A percentile compares a stretch with the other conserved stretches of the same genome.
phyloP scores from a whole-genome alignment of 2,329 filamentous ascomycete species.

The Scytalidium lignicola region DNA sequence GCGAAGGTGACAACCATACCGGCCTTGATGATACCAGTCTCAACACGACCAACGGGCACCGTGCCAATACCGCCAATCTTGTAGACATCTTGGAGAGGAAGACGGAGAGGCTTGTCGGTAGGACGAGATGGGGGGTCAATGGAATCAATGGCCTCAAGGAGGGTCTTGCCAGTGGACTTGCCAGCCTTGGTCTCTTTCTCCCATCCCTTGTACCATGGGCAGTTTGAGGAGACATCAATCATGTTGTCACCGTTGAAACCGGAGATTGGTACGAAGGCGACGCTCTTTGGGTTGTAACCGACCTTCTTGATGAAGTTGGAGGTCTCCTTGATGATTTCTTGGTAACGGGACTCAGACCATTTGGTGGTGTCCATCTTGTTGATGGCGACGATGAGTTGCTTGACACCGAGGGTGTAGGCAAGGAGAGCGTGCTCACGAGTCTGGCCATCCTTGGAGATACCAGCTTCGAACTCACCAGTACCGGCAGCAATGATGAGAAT shows the following conservation, averaged over 20 bases:
- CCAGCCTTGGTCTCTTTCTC: conserved; percentile 93
- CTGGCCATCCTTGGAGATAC: conserved; percentile 99
- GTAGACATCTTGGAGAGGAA: conserved; percentile 99
- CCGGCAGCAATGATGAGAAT: conserved; percentile 99
- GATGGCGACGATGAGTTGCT: conserved; percentile 99
- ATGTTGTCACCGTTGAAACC: conserved; percentile 99
- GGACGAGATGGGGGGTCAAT: conserved; percentile 92
- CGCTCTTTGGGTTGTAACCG: conserved; percentile 99
- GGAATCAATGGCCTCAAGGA: conserved; percentile 96
- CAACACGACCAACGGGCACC: conserved; percentile 99
- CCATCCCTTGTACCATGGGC: conserved; percentile 99
- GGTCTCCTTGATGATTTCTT: conserved; percentile 99
- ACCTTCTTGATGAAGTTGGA: conserved; percentile 99
- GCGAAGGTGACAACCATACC: conserved; percentile 97
- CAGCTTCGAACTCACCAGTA: conserved; percentile 99
- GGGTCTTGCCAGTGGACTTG: conserved; percentile 91
- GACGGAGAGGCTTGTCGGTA: conserved; percentile 98
- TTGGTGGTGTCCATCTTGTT: conserved; percentile 99
- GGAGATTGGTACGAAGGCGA: conserved; percentile 99
- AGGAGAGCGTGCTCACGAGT: conserved; percentile 99
- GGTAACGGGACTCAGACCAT: conserved; percentile 94
- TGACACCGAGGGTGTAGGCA: conserved; percentile 99
- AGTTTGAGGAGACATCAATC: conserved; percentile 84
- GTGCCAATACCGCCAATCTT: conserved; percentile 99
- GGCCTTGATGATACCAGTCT: conserved; percentile 94